Percentiles rank a stretch among this genome's conserved stretches.
Conservation (phyloP, 2,329 filamentous ascomycete genomes). For the Monilinia fructigena region DNA sequence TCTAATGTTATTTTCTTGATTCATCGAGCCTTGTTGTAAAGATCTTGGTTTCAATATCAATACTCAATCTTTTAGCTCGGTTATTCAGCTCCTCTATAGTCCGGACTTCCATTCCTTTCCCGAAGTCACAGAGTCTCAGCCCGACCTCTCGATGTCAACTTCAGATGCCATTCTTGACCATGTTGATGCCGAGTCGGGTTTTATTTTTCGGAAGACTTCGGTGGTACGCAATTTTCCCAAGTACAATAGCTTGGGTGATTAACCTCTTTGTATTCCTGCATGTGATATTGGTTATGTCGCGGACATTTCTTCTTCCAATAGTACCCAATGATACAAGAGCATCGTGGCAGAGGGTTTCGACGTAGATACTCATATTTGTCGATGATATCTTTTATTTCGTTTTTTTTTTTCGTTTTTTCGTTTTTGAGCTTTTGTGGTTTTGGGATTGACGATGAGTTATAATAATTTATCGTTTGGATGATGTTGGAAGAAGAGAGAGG, state of each 20-base stretch:
- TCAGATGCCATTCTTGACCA: not conserved
- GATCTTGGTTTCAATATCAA: not conserved
- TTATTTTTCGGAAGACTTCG: not conserved
- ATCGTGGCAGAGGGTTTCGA: slow-evolving; percentile 13
- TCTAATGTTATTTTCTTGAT: not conserved
- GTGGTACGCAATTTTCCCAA: slow-evolving; percentile 2
- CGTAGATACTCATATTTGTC: slow-evolving; percentile 11
- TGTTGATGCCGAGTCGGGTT: slow-evolving; percentile 2
- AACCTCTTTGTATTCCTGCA: slow-evolving; percentile 6
- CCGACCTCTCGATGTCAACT: not conserved
- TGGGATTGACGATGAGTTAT: not conserved
- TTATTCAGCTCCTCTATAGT: not conserved
- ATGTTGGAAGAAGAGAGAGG: not conserved
- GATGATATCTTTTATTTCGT: not conserved
- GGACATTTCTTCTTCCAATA: slow-evolving; percentile 7
- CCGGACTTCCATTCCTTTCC: not conserved
- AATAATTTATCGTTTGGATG: not conserved
- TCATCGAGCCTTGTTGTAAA: not conserved
- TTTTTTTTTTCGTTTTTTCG: not conserved
- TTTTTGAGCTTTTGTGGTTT: not conserved
- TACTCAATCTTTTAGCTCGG: not conserved
- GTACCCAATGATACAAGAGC: not conserved
- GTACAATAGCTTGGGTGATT: not conserved
- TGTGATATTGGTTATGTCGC: slow-evolving; percentile 3
- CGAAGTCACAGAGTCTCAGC: not conserved